A percentile compares a stretch with the other conserved stretches of the same genome.
phyloP scores from a whole-genome alignment of 495 filamentous ascomycete genomes.

The Amniculicola lignicola region DNA sequence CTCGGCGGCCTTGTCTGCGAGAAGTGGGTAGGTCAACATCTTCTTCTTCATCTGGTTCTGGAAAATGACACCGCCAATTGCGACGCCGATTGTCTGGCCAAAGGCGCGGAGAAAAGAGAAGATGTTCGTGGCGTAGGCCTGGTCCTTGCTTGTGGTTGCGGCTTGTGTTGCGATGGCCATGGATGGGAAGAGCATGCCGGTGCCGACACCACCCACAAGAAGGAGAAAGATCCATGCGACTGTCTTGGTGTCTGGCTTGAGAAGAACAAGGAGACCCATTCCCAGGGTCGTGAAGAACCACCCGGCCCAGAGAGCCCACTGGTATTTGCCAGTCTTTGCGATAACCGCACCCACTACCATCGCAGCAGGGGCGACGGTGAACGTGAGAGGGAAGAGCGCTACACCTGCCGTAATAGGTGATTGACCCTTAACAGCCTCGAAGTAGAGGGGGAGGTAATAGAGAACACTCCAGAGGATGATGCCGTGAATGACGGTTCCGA shows the following conservation, averaged over 20 bases:
- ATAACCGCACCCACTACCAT: constrained; percentile 47
- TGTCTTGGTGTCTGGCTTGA: constrained; percentile 47
- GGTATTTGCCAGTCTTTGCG: constrained; percentile 47
- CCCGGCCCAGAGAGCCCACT: constrained; percentile 53
- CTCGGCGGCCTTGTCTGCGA: constrained; percentile 37
- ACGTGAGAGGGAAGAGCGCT: constrained; percentile 57
- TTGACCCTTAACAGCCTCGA: constrained; percentile 56
- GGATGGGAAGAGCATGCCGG: constrained; percentile 51
- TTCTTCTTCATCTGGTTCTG: constrained; percentile 54
- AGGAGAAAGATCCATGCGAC: constrained; percentile 50
- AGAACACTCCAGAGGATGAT: constrained; percentile 54
- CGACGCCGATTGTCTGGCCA: constrained; percentile 63
- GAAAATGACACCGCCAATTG: constrained; percentile 58
- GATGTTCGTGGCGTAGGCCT: constrained; percentile 53
- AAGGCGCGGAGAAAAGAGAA: constrained; percentile 59
- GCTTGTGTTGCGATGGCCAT: constrained; percentile 54
- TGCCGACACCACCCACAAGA: constrained; percentile 48
- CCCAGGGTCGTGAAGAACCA: constrained; percentile 53
- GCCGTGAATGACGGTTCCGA: constrained; percentile 53
- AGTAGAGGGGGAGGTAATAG: constrained; percentile 65
- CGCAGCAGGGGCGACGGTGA: constrained; percentile 51
- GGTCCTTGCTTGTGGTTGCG: constrained; percentile 43
- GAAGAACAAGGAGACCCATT: constrained; percentile 46
- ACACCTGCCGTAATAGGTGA: constrained; percentile 56
- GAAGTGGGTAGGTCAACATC: constrained; percentile 38